Evolutionary conservation across 2,329 filamentous ascomycete species (phyloP), one percentile per base, ranked within the genome.

Genomic region (Trichoderma sp.): DNA sequence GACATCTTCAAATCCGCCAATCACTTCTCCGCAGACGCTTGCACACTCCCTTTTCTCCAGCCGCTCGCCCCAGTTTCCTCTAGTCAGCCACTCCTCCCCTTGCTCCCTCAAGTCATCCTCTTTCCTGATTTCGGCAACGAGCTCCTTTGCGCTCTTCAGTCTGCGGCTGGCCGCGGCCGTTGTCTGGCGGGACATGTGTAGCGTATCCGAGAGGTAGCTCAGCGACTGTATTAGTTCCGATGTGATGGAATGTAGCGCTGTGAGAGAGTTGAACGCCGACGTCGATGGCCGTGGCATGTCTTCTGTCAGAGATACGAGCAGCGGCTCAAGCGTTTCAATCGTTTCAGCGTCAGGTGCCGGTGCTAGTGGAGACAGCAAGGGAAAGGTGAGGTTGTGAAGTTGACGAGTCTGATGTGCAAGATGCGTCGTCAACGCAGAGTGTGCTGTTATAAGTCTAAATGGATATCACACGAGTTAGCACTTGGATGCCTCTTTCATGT

Each of bases 131-230:
- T 97, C 95, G 2, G 90, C 88, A 1, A 98, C 91, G 71, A 97
- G 88, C 77, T 97, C 94, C 74, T 91, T 92, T 7, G 93, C 94
- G 43, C 89, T 92, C 73, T 91, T 91, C 63, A 99, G 83, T 56
- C 93, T 88, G 68, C 96, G 86, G 2, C 91, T 90, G 1, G 95
- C 96, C 11, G 91, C 91, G 3, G 89, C 91, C 0, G 93, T 96
- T 1, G 92, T 92, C 80, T 98, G 95, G 14, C 93, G 90, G 37
- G 92, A 94, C 91, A 98, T 97, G 80, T 98, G 95, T 40, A 99
- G 85, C 4, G 93, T 94, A 78, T 99, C 96, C 7, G 92, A 93
- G 5, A 99, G 85, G 73, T 93, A 91, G 74, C 93, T 93, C 58
- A 99, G 87, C 7, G 93, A 92, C 75, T 93, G 88, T 10, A 95